phyloP scores from a whole-genome alignment of 2,329 filamentous ascomycete species.

The Gyromitra esculenta region DNA sequence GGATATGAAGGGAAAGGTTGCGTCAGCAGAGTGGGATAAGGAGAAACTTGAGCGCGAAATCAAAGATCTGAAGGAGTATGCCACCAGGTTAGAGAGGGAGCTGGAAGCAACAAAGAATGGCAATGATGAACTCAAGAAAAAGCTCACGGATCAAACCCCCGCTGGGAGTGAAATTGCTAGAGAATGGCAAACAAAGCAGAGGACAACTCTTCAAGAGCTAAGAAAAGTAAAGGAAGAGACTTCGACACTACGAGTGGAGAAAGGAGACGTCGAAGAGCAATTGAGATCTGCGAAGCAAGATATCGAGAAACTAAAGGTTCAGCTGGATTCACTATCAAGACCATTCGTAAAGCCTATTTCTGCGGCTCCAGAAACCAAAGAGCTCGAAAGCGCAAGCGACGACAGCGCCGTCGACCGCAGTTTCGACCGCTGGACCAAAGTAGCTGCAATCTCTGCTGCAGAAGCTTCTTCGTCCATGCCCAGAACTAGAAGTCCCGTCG shows the following conservation, averaged over 20 bases:
- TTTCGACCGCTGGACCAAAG: slow-evolving; percentile 49
- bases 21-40: slow-evolving; percentile 44
- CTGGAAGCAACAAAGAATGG: slow-evolving; percentile 46
- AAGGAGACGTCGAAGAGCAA: slow-evolving; percentile 39
- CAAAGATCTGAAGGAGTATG: slow-evolving; percentile 50
- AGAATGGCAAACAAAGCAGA: slow-evolving; percentile 55
- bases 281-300: slow-evolving; percentile 40
- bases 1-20: slow-evolving; percentile 51
- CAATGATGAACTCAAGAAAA: slow-evolving; percentile 48
- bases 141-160: slow-evolving; percentile 19
- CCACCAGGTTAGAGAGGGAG: slow-evolving; percentile 49
- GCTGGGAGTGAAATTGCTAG: slow-evolving; percentile 32
- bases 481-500: slow-evolving; percentile 24
- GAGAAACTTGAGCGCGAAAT: slow-evolving; percentile 48
- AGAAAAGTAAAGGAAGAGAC: slow-evolving; percentile 54
- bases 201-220: slow-evolving; percentile 52
- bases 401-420: slow-evolving; percentile 52
- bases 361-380: slow-evolving; percentile 33
- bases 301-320: slow-evolving; percentile 49
- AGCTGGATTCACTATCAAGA: slow-evolving; percentile 15
- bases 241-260: slow-evolving; percentile 40
- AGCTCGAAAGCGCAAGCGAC: slow-evolving; percentile 48
- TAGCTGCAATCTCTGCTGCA: slow-evolving; percentile 11
- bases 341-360: slow-evolving; percentile 17
- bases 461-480: slow-evolving; percentile 9